These are phyloP conservation scores for Penicillium sp. DNA, from an alignment of 2,329 filamentous ascomycete species.

Conservation along the genomic window DNA sequence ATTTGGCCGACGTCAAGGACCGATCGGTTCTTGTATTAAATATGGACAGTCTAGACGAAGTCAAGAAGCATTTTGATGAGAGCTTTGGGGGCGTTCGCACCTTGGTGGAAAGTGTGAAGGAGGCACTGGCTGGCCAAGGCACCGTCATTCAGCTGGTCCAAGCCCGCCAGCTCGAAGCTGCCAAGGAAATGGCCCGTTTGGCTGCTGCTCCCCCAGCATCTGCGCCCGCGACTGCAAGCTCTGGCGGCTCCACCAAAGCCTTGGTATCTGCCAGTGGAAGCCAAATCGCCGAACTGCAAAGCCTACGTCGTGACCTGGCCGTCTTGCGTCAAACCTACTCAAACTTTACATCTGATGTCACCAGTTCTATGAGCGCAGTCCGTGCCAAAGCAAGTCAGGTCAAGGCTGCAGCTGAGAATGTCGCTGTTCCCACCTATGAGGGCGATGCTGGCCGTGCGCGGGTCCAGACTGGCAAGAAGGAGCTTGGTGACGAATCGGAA, in stretches of 20 bases:
- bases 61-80: conserved; percentile 94
- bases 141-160: conserved; percentile 81
- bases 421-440: conserved; percentile 68
- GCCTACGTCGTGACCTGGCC: conserved; percentile 81
- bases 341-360: conserved; percentile 83
- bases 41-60: conserved; percentile 88
- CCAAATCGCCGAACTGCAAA: conserved; percentile 77
- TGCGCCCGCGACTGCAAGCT: conserved; percentile 21
- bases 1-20: conserved; percentile 90
- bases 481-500: conserved; percentile 83
- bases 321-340: conserved; percentile 92
- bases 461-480: conserved; percentile 82
- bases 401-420: conserved; percentile 72
- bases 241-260: conserved; percentile 25
- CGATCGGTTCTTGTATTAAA: conserved; percentile 93
- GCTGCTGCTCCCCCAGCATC: conserved; percentile 49
- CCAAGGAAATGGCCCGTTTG: conserved; percentile 77
- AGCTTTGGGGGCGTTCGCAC: conserved; percentile 76
- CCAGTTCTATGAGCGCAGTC: conserved; percentile 81
- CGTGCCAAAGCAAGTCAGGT: conserved; percentile 78
- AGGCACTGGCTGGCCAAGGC: conserved; percentile 79
- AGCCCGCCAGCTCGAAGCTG: conserved; percentile 84
- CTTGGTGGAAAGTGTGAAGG: conserved; percentile 82
- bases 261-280: conserved; percentile 48
- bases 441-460: conserved; percentile 81